phyloP scores from a whole-genome alignment of 257 asterid species.

The Solanum sejunctum region DNA sequence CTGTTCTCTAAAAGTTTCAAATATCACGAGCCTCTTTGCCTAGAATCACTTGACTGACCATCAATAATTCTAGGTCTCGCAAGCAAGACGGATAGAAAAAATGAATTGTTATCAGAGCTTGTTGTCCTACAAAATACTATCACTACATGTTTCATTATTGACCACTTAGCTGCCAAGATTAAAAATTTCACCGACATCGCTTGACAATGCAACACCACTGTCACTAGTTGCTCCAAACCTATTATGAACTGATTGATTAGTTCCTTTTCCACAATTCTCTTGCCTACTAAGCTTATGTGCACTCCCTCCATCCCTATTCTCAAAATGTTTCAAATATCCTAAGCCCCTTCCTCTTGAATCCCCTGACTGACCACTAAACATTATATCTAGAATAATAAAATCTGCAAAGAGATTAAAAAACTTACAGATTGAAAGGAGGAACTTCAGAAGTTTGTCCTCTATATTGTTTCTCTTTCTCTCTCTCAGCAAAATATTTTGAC shows the following conservation, averaged over 20 bases:
- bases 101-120: slow-evolving; percentile 15
- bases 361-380: slow-evolving; percentile 14
- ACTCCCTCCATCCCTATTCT: too few species aligned
- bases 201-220: slow-evolving; percentile 55
- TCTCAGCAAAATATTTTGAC: background rate
- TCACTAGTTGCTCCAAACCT: slow-evolving; percentile 83
- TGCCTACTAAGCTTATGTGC: too few species aligned
- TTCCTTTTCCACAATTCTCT: too few species aligned
- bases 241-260: slow-evolving; percentile 48
- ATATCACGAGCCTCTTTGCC: background rate
- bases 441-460: background rate
- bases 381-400: background rate
- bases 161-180: slow-evolving; percentile 24
- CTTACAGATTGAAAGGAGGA: background rate
- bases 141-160: slow-evolving; percentile 41
- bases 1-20: slow-evolving; percentile 30
- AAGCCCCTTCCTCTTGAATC: slow-evolving; percentile 18
- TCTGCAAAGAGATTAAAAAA: background rate
- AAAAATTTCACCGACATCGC: slow-evolving; percentile 36
- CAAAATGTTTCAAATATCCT: background rate
- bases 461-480: background rate
- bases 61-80: background rate
- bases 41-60: slow-evolving; percentile 33
- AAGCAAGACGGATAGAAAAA: slow-evolving; percentile 61
- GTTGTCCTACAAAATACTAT: slow-evolving; percentile 4